Percentiles rank a stretch among this genome's conserved stretches.
These are phyloP conservation scores for Hypoxylon sp. DNA, from an alignment of 2,329 filamentous ascomycete species.

Conservation along the genomic window DNA sequence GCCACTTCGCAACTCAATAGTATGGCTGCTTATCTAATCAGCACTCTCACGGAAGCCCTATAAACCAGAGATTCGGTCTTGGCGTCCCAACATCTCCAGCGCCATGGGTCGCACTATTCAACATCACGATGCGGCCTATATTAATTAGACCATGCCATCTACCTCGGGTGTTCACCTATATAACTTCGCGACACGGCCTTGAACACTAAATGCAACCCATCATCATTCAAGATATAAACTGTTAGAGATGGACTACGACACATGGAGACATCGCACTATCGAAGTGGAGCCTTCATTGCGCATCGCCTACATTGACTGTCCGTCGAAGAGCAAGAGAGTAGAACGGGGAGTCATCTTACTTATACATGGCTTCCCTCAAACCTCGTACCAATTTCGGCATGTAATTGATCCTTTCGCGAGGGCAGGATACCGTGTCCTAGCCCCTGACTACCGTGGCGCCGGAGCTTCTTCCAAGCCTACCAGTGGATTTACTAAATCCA, in stretches of 20 bases:
- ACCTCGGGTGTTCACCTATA: not conserved
- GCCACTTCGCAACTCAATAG: not conserved
- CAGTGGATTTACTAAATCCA: slow-evolving; percentile 58
- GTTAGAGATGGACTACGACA: slow-evolving; percentile 28
- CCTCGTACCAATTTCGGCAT: slow-evolving; percentile 61
- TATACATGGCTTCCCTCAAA: slow-evolving; percentile 64
- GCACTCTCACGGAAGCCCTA: not conserved
- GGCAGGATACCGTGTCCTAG: slow-evolving; percentile 59
- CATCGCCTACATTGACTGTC: slow-evolving; percentile 41
- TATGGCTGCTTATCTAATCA: slow-evolving; percentile 11
- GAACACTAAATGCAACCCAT: not conserved
- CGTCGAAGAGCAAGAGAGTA: slow-evolving; percentile 32
- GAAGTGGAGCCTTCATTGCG: slow-evolving; percentile 39
- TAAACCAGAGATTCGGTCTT: not conserved
- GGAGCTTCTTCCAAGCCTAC: slow-evolving; percentile 56
- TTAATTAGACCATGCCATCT: not conserved
- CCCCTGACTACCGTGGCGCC: slow-evolving; percentile 59
- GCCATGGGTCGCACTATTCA: slow-evolving; percentile 6
- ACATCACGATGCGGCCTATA: slow-evolving; percentile 1
- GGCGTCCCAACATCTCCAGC: not conserved
- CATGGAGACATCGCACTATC: slow-evolving; percentile 32
- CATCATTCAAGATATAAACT: not conserved
- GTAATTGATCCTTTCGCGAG: slow-evolving; percentile 56
- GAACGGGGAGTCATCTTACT: slow-evolving; percentile 58
- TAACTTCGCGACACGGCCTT: not conserved